Conservation (phyloP, 2,329 filamentous ascomycete genomes). For the Fusarium sp. region DNA sequence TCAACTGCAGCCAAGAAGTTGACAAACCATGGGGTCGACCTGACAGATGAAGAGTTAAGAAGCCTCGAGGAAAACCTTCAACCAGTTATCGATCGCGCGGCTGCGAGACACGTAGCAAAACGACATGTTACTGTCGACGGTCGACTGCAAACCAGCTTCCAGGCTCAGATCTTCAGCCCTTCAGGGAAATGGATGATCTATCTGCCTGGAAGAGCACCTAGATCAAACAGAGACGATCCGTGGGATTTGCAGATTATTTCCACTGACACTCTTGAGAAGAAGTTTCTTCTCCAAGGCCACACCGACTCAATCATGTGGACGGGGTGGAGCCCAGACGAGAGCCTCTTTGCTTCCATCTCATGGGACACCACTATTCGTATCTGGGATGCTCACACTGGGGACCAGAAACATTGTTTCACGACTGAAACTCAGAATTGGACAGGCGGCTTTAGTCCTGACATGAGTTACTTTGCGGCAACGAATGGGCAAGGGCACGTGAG, state of each 20-base stretch:
- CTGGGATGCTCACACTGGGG: constrained; percentile 11
- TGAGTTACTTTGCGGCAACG: neutral
- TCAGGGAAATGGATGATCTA: constrained; percentile 12
- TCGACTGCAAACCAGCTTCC: neutral
- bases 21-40: neutral
- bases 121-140: constrained; percentile 12
- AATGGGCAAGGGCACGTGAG: constrained; percentile 14
- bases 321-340: constrained; percentile 27
- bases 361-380: constrained; percentile 22
- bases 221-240: neutral
- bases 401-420: constrained; percentile 7
- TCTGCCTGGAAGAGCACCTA: neutral
- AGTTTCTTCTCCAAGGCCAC: neutral
- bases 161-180: constrained; percentile 9
- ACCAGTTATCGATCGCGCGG: neutral
- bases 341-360: constrained; percentile 20
- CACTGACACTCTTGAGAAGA: neutral
- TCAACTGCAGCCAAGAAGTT: neutral
- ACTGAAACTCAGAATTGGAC: constrained; percentile 20
- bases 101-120: neutral
- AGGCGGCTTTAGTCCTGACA: constrained; percentile 18
- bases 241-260: constrained; percentile 18
- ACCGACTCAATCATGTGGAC: constrained; percentile 21
- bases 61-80: neutral
- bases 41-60: neutral